Evolutionary conservation across 306 rosid genomes (phyloP).

Genomic region (Castanea mollissima): DNA sequence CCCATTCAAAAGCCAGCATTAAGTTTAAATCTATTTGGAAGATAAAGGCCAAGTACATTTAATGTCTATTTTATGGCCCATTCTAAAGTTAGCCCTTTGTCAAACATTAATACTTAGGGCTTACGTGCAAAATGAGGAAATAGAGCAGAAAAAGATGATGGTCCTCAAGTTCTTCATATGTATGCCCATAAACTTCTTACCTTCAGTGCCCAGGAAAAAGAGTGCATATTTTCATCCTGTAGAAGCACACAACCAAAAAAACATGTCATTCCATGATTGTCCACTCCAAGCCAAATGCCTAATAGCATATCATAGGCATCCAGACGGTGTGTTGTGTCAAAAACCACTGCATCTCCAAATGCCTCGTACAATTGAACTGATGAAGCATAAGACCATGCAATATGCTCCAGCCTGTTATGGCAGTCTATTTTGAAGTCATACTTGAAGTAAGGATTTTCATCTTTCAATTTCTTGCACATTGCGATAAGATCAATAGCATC

Average conservation of each 20-base stretch:
- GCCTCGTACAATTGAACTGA: slow-evolving; percentile 57
- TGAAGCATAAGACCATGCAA: slow-evolving; percentile 73
- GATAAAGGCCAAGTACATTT: background rate
- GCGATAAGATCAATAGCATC: slow-evolving; percentile 81
- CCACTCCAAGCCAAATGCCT: slow-evolving; percentile 89
- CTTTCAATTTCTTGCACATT: slow-evolving; percentile 84
- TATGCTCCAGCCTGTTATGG: slow-evolving; percentile 73
- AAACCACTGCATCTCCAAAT: slow-evolving; percentile 75
- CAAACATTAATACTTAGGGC: slow-evolving; percentile 10
- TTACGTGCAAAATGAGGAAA: slow-evolving; percentile 16
- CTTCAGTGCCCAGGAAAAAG: slow-evolving; percentile 82
- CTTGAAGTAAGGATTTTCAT: slow-evolving; percentile 66
- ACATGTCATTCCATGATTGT: slow-evolving; percentile 79
- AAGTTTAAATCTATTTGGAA: background rate
- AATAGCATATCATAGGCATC: slow-evolving; percentile 80
- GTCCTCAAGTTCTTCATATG: slow-evolving; percentile 9
- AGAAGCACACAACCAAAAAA: slow-evolving; percentile 73
- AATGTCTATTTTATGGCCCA: slow-evolving; percentile 1
- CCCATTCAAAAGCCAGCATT: background rate
- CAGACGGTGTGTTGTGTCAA: slow-evolving; percentile 71
- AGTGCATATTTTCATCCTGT: slow-evolving; percentile 62
- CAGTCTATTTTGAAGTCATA: slow-evolving; percentile 77
- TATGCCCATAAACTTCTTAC: slow-evolving; percentile 31
- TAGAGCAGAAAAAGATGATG: slow-evolving; percentile 13
- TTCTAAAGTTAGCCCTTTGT: slow-evolving; percentile 12